phyloP scores from a whole-genome alignment of 2,329 filamentous ascomycete genomes.

The Knufia petricola region DNA sequence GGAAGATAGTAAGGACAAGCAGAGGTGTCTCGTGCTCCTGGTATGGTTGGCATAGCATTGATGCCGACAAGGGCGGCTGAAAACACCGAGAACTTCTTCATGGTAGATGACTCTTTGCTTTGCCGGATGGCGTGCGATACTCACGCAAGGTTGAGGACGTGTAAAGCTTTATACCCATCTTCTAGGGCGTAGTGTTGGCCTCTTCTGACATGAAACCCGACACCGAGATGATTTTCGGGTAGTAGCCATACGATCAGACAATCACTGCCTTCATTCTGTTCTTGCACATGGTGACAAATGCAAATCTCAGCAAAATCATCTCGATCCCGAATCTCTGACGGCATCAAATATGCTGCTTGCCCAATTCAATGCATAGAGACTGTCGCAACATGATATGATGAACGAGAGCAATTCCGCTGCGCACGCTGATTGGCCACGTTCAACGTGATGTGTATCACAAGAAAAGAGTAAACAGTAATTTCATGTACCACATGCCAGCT shows the following conservation, averaged over 20 bases:
- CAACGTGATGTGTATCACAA: not conserved
- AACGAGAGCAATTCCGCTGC: not conserved
- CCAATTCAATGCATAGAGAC: no score
- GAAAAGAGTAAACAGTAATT: not conserved
- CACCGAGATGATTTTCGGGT: not conserved
- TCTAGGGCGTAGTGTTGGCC: not conserved
- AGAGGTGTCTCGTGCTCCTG: not conserved
- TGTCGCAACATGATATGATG: no score
- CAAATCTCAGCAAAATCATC: not conserved
- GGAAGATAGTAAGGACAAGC: conserved; percentile 8
- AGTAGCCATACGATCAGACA: not conserved
- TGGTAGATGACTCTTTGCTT: not conserved
- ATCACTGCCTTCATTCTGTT: not conserved
- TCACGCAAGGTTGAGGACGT: no score
- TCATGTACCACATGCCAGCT: not conserved
- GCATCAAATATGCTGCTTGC: not conserved
- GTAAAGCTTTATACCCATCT: not conserved
- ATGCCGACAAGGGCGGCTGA: not conserved
- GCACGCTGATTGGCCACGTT: not conserved
- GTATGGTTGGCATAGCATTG: not conserved
- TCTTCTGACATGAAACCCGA: not conserved
- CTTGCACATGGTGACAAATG: not conserved
- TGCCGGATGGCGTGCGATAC: not conserved
- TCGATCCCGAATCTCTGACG: not conserved
- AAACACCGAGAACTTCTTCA: not conserved